Conservation (phyloP, 208 protist species). For the Leishmania amazonensis region DNA sequence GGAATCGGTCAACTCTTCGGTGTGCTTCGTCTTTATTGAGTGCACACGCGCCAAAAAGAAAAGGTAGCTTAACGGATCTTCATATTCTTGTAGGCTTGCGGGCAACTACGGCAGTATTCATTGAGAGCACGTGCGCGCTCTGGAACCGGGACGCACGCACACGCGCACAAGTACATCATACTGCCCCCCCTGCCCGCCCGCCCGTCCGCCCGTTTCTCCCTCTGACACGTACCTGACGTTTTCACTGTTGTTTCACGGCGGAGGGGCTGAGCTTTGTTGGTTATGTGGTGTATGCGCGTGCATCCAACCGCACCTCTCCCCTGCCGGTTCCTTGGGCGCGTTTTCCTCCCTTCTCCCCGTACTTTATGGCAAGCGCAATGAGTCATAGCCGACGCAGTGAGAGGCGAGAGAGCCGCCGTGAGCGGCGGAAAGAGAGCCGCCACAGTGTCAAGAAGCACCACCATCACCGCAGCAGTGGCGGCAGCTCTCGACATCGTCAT, state of each 20-base stretch:
- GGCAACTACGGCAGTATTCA: neutral
- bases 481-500: neutral
- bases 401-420: slow-evolving; percentile 13
- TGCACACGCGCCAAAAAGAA: neutral
- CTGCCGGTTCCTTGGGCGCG: neutral
- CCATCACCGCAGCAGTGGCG: slow-evolving; percentile 8
- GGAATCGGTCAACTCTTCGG: neutral
- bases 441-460: slow-evolving; percentile 19
- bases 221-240: neutral
- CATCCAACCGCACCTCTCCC: neutral
- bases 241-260: too few relatives aligned
- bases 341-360: neutral
- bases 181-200: too few relatives aligned
- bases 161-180: neutral
- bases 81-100: neutral
- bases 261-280: neutral
- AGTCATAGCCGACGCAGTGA: slow-evolving; percentile 16
- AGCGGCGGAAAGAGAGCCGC: slow-evolving; percentile 20
- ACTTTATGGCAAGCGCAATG: slow-evolving; percentile 3
- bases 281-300: slow-evolving; percentile 15
- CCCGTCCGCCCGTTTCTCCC: slow-evolving; percentile 1
- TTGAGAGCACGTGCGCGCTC: neutral
- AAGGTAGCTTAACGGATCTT: neutral
- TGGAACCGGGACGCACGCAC: neutral
- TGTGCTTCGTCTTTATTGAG: neutral